Base-by-base conservation (phyloP, 2,329 filamentous ascomycete genomes). In the Teratosphaeria destructans region DNA sequence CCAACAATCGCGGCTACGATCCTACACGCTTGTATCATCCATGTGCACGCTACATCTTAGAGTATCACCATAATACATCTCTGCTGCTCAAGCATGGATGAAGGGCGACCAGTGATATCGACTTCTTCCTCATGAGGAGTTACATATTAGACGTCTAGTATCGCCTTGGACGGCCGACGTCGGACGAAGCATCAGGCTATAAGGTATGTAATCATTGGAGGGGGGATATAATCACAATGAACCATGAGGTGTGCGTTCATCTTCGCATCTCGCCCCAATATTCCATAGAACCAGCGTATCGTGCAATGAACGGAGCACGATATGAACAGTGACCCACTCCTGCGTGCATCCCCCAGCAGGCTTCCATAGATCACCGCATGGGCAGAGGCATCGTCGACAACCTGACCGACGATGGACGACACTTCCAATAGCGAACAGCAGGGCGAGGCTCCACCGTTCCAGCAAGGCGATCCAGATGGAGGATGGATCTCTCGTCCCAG, bases 381-480 rank as follows among this genome's bases (percentile, higher is more conserved):
- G 37, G 12, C 14, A 2, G 16, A 16, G 16, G 37, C 7, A 39
- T 39, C 37, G 11, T 39, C 37, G 16, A 14, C 11, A 39, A 39
- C 5, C 16, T 39, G 37, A 39, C 37, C 2, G 7, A 14, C 37
- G 2, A 39, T 39, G 37, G 37, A 12, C 37, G 37, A 39, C 8
- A 39, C 16, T 12, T 39, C 37, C 14, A 16, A 39, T 39, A 39
- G 10, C 11, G 5, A 16, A 14, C 1, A 5, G 1, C 37, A 5
- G 37, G 4, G 4, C 11, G 37, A 39, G 37, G 37, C 11, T 2
- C 37, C 37, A 39, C 37, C 11, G 11, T 39, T 39, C 16, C 32
- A 43, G 39, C 55, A 35, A 57, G 55, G 55, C n/a, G 56, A 57
- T 32, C 37, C 47, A 11, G 39, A 55, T 54, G 57, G 57, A 14